A percentile compares a stretch with the other conserved stretches of the same genome.
phyloP scores from a whole-genome alignment of 2,329 filamentous ascomycete species.

The Penicillium frequentans region DNA sequence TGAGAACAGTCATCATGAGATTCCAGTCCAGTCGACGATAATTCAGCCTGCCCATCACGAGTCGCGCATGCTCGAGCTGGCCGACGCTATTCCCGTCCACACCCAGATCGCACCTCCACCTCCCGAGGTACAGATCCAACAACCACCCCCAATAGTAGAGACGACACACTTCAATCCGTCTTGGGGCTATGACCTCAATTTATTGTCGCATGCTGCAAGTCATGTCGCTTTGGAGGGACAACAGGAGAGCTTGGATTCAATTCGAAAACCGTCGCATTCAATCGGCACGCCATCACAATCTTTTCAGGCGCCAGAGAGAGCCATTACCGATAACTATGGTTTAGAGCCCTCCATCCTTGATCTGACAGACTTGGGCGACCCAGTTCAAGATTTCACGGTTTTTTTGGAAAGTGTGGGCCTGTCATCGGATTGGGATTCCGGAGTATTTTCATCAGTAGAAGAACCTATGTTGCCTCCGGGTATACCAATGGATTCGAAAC shows the following conservation, averaged over 20 bases:
- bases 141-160: slow-evolving; percentile 42
- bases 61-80: slow-evolving; percentile 47
- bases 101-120: slow-evolving; percentile 34
- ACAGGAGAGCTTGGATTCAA: slow-evolving; percentile 40
- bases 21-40: slow-evolving; percentile 37
- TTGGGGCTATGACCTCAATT: slow-evolving; percentile 52
- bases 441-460: slow-evolving; percentile 46
- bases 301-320: slow-evolving; percentile 34
- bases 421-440: slow-evolving; percentile 51
- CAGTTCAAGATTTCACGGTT: slow-evolving; percentile 50
- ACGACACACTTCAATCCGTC: slow-evolving; percentile 50
- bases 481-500: slow-evolving; percentile 39
- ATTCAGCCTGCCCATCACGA: slow-evolving; percentile 41
- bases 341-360: slow-evolving; percentile 48
- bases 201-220: slow-evolving; percentile 50
- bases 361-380: slow-evolving; percentile 47
- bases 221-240: slow-evolving; percentile 51
- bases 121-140: slow-evolving; percentile 41
- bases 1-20: slow-evolving; percentile 31
- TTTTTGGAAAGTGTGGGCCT: slow-evolving; percentile 52
- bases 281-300: slow-evolving; percentile 37
- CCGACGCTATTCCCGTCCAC: slow-evolving; percentile 45
- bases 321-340: slow-evolving; percentile 44
- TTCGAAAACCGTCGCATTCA: slow-evolving; percentile 35
- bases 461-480: slow-evolving; percentile 39